Evolutionary conservation across 352 stramenopile genomes (phyloP), one percentile per base, ranked within the genome.

Genomic region (Phytophthora meadii): DNA sequence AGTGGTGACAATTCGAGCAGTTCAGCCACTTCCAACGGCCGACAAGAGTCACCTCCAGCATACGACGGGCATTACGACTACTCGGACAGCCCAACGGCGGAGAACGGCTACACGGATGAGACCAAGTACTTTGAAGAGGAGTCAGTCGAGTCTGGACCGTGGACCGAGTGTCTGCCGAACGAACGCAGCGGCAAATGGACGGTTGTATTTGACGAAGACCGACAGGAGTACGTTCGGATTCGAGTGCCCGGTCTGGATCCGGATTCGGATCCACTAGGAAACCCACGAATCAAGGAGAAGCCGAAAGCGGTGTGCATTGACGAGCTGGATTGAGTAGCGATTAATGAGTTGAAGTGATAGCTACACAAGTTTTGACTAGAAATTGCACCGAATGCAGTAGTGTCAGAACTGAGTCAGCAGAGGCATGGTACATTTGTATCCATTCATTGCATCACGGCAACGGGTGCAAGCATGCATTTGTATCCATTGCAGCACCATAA

Each of bases 281-380:
- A 5, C n/a, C 63, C 58, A 1, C 54, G 60, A 9, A 61, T 74
- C 34, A 57, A 67, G 50, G 34, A 69, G 22, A 50, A 56, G 1
- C 54, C 70, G 1, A 50, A 74, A 49, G 73, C 62, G 25, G 70
- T 84, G 27, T 84, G 76, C 45, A 82, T 87, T 30, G 78, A 87
- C 30, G 78, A 87, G 28, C 52, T 87, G 28, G 78, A 87, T 55
- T 87, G 61, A 66, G 27, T 10, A 54, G 58, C 40, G 32, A 27
- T 53, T 30, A 27, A 14, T 41, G 28, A 25, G 46, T 41, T 40
- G 46, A 42, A 42, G 19, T n/a, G n/a, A n/a, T n/a, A n/a, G n/a
- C n/a, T n/a, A n/a, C 19, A 19, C 40, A 27, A 54, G n/a, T 17
- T 47, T 47, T 47, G 34, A 57, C 28, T 28, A 44, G n/a, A 7